phyloP scores from a whole-genome alignment of 202 grass and related monocot species.

The Setaria italica region DNA sequence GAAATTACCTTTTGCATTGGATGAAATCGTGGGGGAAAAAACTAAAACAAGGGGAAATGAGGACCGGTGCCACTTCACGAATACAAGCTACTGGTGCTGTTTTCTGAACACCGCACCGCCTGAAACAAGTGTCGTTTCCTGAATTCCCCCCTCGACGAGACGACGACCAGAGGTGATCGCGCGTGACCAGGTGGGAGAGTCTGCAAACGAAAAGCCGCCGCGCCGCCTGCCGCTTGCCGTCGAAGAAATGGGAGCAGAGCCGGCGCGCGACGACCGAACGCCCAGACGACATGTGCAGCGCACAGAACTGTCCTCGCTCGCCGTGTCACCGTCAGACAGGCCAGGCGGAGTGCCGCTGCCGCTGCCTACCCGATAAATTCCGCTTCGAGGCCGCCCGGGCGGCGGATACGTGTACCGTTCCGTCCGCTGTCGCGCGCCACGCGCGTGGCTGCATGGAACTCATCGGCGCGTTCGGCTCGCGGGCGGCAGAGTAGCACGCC shows the following conservation, averaged over 20 bases:
- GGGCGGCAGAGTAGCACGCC: not conserved
- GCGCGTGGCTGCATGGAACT: slow-evolving; percentile 1
- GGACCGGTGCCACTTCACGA: too few species aligned
- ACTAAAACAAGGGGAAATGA: too few species aligned
- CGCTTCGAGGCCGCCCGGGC: not conserved
- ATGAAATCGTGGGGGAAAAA: too few species aligned
- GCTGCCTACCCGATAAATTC: slow-evolving; percentile 1
- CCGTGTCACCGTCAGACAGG: slow-evolving; percentile 1
- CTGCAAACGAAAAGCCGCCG: too few species aligned
- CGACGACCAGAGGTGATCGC: too few species aligned
- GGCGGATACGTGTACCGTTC: slow-evolving; percentile 18
- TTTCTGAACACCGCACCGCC: too few species aligned
- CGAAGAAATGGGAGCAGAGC: not conserved
- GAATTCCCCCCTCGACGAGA: too few species aligned
- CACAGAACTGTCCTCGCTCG: not conserved
- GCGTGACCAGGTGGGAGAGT: too few species aligned
- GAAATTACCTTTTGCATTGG: too few species aligned
- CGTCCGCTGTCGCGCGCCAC: slow-evolving; percentile 8
- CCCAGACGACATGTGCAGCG: not conserved
- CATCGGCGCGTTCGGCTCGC: not conserved
- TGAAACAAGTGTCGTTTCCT: too few species aligned
- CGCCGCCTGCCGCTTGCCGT: slow-evolving; percentile 11
- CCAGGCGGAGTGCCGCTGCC: not conserved
- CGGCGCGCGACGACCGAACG: not conserved
- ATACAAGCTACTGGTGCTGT: too few species aligned